These are phyloP conservation scores for Monoraphidium neglectum DNA, from an alignment of 139 green algal species.

Conservation along the genomic window DNA sequence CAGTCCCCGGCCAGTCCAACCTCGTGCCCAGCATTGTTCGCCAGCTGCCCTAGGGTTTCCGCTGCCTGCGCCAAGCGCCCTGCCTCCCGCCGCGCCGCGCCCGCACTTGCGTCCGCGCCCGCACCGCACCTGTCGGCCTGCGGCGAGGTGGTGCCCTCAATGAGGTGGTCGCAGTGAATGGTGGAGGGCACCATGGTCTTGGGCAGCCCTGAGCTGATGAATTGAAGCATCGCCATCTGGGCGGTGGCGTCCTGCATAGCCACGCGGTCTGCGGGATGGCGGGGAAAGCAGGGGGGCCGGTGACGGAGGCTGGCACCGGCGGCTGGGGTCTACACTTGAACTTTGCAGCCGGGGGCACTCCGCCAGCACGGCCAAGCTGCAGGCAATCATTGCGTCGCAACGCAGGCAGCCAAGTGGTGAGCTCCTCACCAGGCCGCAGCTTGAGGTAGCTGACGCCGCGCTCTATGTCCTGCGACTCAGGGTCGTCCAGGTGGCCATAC, in stretches of 20 bases:
- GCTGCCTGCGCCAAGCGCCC: no score
- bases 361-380: no score
- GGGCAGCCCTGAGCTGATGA: constrained; percentile 93
- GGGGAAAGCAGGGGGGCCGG: not conserved
- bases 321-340: not conserved
- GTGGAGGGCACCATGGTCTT: constrained; percentile 90
- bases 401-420: not conserved
- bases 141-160: constrained; percentile 90
- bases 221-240: constrained; percentile 97
- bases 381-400: not conserved
- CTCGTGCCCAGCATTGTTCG: no score
- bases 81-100: no score
- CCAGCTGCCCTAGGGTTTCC: no score
- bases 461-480: constrained; percentile 79
- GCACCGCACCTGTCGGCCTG: constrained; percentile 82
- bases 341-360: not conserved
- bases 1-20: no score
- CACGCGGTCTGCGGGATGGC: constrained; percentile 84
- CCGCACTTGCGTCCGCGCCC: no score
- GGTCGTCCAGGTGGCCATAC: constrained; percentile 95
- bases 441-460: constrained; percentile 87
- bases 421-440: constrained; percentile 89
- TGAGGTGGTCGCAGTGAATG: constrained; percentile 97
- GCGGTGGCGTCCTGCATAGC: constrained; percentile 97
- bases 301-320: not conserved